These are phyloP conservation scores for Kingdonia uniflora DNA, from an alignment of 164 flowering plant genomes.

Conservation along the genomic window DNA sequence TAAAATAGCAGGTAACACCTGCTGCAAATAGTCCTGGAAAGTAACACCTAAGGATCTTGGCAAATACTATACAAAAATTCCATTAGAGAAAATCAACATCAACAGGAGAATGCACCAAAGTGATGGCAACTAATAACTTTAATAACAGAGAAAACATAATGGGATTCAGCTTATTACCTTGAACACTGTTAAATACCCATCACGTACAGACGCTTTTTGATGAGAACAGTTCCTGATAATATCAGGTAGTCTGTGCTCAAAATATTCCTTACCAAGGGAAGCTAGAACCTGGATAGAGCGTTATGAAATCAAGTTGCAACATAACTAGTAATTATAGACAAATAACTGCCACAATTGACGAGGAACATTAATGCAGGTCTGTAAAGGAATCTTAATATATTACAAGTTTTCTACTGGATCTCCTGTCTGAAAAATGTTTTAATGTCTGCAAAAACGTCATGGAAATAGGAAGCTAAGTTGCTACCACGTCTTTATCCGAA, in stretches of 20 bases:
- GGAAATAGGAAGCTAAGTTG: too few relatives aligned
- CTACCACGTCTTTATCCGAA: too few relatives aligned
- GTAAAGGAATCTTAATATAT: too few relatives aligned
- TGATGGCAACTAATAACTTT: not conserved
- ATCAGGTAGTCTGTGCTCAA: slow-evolving; percentile 84
- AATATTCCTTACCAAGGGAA: slow-evolving; percentile 81
- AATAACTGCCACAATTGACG: not conserved
- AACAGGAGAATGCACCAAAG: not conserved
- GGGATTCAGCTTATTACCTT: slow-evolving; percentile 37
- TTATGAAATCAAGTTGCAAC: not conserved
- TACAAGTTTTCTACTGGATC: too few relatives aligned
- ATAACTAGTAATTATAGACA: too few relatives aligned
- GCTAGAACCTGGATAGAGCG: slow-evolving; percentile 65
- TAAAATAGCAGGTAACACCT: slow-evolving; percentile 86
- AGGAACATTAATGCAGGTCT: not conserved
- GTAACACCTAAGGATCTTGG: slow-evolving; percentile 90
- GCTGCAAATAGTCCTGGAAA: slow-evolving; percentile 92
- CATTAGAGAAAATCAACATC: not conserved
- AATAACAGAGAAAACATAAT: not conserved
- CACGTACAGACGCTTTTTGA: slow-evolving; percentile 89
- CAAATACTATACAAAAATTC: slow-evolving; percentile 49
- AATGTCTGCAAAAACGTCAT: too few relatives aligned
- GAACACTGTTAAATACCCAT: slow-evolving; percentile 89
- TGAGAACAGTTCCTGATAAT: slow-evolving; percentile 83
- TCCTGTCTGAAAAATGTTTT: too few relatives aligned